Evolutionary conservation across 2,329 filamentous ascomycete genomes (phyloP).

Genomic region (Dryadomyces quercus-mongolicae): DNA sequence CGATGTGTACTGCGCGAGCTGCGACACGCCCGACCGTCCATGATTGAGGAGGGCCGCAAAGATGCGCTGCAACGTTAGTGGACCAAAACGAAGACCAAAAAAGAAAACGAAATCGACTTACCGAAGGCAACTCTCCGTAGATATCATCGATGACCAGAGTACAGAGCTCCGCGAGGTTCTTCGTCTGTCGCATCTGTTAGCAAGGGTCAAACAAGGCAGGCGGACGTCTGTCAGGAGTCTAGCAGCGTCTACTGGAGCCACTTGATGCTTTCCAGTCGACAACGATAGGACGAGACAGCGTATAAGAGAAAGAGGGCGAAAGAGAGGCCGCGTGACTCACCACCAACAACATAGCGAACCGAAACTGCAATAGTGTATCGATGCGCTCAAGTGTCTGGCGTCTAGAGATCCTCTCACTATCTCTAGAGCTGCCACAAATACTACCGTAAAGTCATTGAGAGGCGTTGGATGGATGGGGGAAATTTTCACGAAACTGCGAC

Average conservation of each 20-base stretch:
- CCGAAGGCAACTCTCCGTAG: slow-evolving; percentile 84
- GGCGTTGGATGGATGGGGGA: neutral
- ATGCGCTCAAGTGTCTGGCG: slow-evolving; percentile 34
- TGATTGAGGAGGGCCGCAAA: slow-evolving; percentile 66
- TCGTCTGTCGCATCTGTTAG: slow-evolving; percentile 36
- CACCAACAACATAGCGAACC: slow-evolving; percentile 23
- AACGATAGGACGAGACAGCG: neutral
- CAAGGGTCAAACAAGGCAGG: neutral
- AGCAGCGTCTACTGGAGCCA: too few relatives aligned
- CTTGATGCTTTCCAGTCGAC: too few relatives aligned
- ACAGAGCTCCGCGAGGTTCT: slow-evolving; percentile 78
- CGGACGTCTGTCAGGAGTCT: too few relatives aligned
- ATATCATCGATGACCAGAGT: slow-evolving; percentile 78
- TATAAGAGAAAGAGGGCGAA: neutral
- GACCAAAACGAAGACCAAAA: neutral
- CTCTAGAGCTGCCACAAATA: slow-evolving; percentile 61
- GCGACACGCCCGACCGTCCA: slow-evolving; percentile 61
- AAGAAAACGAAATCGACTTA: slow-evolving; percentile 32
- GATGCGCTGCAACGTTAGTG: slow-evolving; percentile 53
- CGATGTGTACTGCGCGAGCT: slow-evolving; percentile 59
- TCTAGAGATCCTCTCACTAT: slow-evolving; percentile 68
- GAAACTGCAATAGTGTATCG: slow-evolving; percentile 12
- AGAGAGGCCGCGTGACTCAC: slow-evolving; percentile 16
- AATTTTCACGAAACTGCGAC: neutral
- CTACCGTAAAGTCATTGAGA: slow-evolving; percentile 57